These are phyloP conservation scores for Aspergillus sp. DNA, from an alignment of 2,329 filamentous ascomycete species.

Conservation along the genomic window DNA sequence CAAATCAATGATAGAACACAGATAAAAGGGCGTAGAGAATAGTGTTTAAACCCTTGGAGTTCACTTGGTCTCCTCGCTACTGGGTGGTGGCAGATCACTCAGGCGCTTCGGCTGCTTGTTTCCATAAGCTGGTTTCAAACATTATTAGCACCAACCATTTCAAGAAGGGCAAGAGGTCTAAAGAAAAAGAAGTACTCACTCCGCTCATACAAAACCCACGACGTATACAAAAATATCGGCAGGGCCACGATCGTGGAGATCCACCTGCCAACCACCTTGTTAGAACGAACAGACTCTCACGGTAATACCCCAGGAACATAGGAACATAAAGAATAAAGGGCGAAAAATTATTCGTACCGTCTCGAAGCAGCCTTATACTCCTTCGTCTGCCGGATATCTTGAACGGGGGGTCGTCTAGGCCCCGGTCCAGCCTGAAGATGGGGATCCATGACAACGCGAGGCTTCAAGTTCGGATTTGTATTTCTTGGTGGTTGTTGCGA, in stretches of 20 bases:
- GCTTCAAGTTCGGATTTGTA: slow-evolving; percentile 8
- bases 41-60: background rate
- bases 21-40: background rate
- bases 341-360: slow-evolving; percentile 25
- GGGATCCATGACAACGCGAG: slow-evolving; percentile 17
- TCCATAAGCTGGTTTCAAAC: slow-evolving; percentile 25
- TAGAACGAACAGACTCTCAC: background rate
- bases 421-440: slow-evolving; percentile 5
- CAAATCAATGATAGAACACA: background rate
- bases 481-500: background rate
- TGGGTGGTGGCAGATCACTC: background rate
- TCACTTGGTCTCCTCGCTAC: background rate
- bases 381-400: slow-evolving; percentile 42
- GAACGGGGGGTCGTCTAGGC: slow-evolving; percentile 10
- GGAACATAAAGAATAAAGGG: background rate
- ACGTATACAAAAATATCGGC: slow-evolving; percentile 33
- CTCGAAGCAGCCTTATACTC: slow-evolving; percentile 41
- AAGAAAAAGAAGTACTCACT: slow-evolving; percentile 21
- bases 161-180: background rate
- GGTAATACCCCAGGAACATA: background rate
- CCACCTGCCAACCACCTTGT: slow-evolving; percentile 24
- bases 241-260: slow-evolving; percentile 32
- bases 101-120: slow-evolving; percentile 22
- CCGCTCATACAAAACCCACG: slow-evolving; percentile 34
- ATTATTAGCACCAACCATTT: background rate